Conservation (phyloP, 148 eudicot genomes). For the Cornus kousa region DNA sequence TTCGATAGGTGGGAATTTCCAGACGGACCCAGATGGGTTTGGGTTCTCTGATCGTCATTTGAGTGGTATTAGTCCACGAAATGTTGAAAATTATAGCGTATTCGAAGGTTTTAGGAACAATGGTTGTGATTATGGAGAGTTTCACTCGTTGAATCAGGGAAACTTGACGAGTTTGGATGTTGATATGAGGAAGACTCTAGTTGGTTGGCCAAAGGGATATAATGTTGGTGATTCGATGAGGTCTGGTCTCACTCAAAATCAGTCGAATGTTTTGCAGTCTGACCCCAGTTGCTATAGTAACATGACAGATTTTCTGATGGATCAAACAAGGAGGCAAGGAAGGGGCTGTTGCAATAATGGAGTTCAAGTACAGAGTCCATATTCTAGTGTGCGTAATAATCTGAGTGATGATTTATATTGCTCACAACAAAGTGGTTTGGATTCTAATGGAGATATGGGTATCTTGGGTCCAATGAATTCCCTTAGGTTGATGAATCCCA, state of each 20-base stretch:
- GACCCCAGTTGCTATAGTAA: conserved; percentile 21
- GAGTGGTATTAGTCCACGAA: conserved; percentile 14
- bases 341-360: conserved; percentile 22
- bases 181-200: conserved; percentile 15
- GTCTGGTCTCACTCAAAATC: conserved; percentile 22
- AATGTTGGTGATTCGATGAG: conserved; percentile 25
- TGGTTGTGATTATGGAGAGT: conserved; percentile 25
- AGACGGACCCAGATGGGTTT: conserved; percentile 25
- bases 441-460: conserved; percentile 22
- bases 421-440: conserved; percentile 21
- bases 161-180: conserved; percentile 20
- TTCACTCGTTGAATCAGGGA: conserved; percentile 16
- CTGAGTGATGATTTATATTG: conserved; percentile 19
- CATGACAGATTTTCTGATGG: conserved; percentile 20
- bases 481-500: conserved; percentile 25
- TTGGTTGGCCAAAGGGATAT: conserved; percentile 23
- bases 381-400: conserved; percentile 17
- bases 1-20: conserved; percentile 25
- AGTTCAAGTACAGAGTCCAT: conserved; percentile 5
- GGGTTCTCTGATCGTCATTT: conserved; percentile 20
- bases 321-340: conserved; percentile 19
- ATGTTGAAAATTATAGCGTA: conserved; percentile 18
- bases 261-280: conserved; percentile 23
- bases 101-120: conserved; percentile 28
- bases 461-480: conserved; percentile 22